Evolutionary conservation across 2,329 filamentous ascomycete genomes (phyloP).

Genomic region (Calonectria hawksworthii): DNA sequence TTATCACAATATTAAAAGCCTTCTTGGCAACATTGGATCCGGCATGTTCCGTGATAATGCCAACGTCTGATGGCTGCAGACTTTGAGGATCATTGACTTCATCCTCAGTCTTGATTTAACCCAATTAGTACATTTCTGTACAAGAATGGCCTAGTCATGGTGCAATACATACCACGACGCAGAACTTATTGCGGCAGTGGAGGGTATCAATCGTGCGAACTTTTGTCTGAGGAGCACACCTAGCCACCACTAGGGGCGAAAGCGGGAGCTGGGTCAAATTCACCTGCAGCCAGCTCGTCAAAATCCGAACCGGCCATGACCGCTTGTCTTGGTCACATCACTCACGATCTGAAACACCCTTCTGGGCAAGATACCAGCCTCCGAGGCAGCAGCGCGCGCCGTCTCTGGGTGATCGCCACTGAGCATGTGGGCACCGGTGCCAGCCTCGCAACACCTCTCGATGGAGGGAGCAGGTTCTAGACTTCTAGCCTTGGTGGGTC

Average conservation of each 20-base stretch:
- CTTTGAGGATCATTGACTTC: conserved; percentile 80
- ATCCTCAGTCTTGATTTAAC: conserved; percentile 73
- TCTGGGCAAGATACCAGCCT: conserved; percentile 73
- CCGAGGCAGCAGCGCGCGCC: conserved; percentile 73
- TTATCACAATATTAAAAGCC: conserved; percentile 76
- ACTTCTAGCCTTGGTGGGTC: conserved; percentile 78
- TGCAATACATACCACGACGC: conserved; percentile 50
- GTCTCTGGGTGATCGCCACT: conserved; percentile 78
- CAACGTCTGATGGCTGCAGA: conserved; percentile 77
- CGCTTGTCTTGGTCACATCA: conserved; percentile 69
- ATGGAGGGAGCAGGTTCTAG: conserved; percentile 75
- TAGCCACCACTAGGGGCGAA: conserved; percentile 76
- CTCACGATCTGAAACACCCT: conserved; percentile 65
- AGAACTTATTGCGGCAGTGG: conserved; percentile 74
- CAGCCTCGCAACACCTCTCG: conserved; percentile 69
- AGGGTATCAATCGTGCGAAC: conserved; percentile 83
- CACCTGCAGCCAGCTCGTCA: conserved; percentile 73
- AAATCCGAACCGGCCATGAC: conserved; percentile 78
- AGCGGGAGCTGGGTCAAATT: conserved; percentile 74
- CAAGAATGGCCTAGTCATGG: background rate
- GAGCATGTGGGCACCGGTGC: conserved; percentile 77
- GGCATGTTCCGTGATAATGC: conserved; percentile 78
- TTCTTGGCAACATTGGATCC: conserved; percentile 81
- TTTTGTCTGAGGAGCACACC: conserved; percentile 79
- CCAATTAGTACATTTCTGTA: background rate